Percentiles rank a stretch among this genome's conserved stretches.
Evolutionary conservation across 1,139 yeast genomes (phyloP).

Genomic region (Suhomyces anneliseae): DNA sequence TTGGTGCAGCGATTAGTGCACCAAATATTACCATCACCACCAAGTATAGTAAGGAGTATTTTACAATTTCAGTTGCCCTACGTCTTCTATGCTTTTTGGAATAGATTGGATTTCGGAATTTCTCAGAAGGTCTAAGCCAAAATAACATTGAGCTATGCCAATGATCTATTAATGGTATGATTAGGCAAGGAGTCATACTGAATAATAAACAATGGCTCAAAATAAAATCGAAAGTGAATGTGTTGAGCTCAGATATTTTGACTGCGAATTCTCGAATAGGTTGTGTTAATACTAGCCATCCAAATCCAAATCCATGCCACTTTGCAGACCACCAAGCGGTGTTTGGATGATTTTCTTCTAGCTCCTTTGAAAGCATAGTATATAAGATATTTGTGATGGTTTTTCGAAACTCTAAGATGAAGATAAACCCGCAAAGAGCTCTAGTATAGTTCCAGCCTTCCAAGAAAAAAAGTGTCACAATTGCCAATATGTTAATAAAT

Average conservation of each 20-base stretch:
- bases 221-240: slow-evolving; percentile 71
- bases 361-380: slow-evolving; percentile 57
- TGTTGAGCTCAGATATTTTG: slow-evolving; percentile 65
- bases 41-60: slow-evolving; percentile 20
- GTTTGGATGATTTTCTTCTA: slow-evolving; percentile 55
- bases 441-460: slow-evolving; percentile 65
- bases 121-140: slow-evolving; percentile 35
- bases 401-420: slow-evolving; percentile 57
- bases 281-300: slow-evolving; percentile 60
- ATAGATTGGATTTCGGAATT: slow-evolving; percentile 27
- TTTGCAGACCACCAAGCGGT: slow-evolving; percentile 87
- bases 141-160: slow-evolving; percentile 38
- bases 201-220: slow-evolving; percentile 65
- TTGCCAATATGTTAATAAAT: slow-evolving; percentile 49
- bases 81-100: slow-evolving; percentile 20
- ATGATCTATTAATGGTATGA: slow-evolving; percentile 60
- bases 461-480: slow-evolving; percentile 61
- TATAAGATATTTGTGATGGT: slow-evolving; percentile 44
- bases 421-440: slow-evolving; percentile 56
- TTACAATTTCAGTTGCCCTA: slow-evolving; percentile 15
- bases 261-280: slow-evolving; percentile 69
- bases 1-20: slow-evolving; percentile 24
- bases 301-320: slow-evolving; percentile 64
- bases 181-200: slow-evolving; percentile 58
- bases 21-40: slow-evolving; percentile 16